phyloP scores from a whole-genome alignment of 352 stramenopile species.

The Pythium biforme region DNA sequence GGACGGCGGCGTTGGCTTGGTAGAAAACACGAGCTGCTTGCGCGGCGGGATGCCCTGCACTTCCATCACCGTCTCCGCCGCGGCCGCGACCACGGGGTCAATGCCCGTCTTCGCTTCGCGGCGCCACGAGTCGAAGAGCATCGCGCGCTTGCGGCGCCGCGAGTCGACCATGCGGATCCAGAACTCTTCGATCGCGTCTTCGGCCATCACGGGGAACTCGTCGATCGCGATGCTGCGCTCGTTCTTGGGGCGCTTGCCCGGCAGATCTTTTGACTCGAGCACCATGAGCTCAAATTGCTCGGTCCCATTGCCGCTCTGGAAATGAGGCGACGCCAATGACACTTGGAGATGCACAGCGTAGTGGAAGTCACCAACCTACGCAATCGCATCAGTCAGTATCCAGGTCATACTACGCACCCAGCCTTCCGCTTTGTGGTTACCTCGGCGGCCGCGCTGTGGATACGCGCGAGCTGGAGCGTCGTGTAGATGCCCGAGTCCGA shows the following conservation, averaged over 20 bases:
- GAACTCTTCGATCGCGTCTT: conserved; percentile 71
- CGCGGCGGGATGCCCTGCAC: conserved; percentile 10
- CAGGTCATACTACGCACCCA: not conserved
- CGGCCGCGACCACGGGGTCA: conserved; percentile 13
- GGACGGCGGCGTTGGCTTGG: not conserved
- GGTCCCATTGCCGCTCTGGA: conserved; percentile 46
- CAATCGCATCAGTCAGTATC: not conserved
- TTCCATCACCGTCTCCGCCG: conserved; percentile 18
- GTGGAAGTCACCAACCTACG: conserved; percentile 74
- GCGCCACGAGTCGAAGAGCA: conserved; percentile 52
- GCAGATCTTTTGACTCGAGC: conserved; percentile 54
- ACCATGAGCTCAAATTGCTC: conserved; percentile 80
- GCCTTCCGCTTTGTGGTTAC: conserved; percentile 15
- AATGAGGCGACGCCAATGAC: conserved; percentile 65
- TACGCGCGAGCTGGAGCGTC: conserved; percentile 49
- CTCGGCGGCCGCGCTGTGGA: conserved; percentile 56
- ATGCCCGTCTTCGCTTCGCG: conserved; percentile 17
- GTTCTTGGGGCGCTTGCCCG: conserved; percentile 2
- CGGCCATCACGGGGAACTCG: conserved; percentile 84
- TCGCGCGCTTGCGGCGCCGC: conserved; percentile 32
- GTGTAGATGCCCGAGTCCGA: conserved; percentile 76
- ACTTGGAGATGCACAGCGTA: conserved; percentile 73
- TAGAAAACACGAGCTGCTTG: conserved; percentile 6
- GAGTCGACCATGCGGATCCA: conserved; percentile 75
- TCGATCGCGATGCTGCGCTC: conserved; percentile 75